Evolutionary conservation across 176 grass and related monocot species (phyloP).

Genomic region (Carex parvula): DNA sequence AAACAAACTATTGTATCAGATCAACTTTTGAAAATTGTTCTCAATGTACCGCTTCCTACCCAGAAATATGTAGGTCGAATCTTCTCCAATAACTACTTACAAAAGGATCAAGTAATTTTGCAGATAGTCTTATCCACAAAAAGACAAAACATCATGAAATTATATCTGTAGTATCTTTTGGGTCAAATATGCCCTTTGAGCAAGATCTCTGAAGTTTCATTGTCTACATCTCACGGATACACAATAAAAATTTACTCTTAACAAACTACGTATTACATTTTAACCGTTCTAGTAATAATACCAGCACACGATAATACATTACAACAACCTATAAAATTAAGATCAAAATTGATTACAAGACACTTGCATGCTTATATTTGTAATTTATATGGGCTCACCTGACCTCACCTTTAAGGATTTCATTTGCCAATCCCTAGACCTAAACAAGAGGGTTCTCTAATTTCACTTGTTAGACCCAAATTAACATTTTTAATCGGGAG

Average conservation of each 20-base stretch:
- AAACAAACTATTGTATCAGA: slow-evolving; percentile 11
- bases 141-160: background rate
- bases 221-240: background rate
- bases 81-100: background rate
- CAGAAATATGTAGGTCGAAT: background rate
- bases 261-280: background rate
- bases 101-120: background rate
- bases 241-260: background rate
- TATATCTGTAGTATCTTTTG: background rate
- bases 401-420: slow-evolving; percentile 10
- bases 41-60: background rate
- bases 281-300: background rate
- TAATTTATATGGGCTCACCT: slow-evolving; percentile 22
- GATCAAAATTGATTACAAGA: slow-evolving; percentile 21
- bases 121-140: background rate
- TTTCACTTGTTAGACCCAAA: slow-evolving; percentile 19
- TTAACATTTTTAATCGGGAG: background rate
- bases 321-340: background rate
- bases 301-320: background rate
- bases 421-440: slow-evolving; percentile 22
- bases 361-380: background rate
- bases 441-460: slow-evolving; percentile 20
- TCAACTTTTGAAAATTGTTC: slow-evolving; percentile 18
- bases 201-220: background rate
- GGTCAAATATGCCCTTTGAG: background rate